A percentile compares a stretch with the other conserved stretches of the same genome.
Evolutionary conservation across 2,329 filamentous ascomycete species (phyloP).

Genomic region (Ascochyta koolunga): DNA sequence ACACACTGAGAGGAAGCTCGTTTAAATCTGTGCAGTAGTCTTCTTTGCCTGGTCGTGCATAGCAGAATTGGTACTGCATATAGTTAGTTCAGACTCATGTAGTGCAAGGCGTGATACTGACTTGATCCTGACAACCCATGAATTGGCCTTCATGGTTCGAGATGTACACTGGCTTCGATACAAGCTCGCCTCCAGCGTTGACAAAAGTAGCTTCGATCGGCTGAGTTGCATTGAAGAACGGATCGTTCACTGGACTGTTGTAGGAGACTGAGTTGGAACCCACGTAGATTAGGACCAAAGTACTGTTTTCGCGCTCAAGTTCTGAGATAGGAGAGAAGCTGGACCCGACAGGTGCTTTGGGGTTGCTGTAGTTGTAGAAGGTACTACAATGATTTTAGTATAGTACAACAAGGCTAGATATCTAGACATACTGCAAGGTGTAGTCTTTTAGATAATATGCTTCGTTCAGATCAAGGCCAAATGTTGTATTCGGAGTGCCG

Average conservation of each 20-base stretch:
- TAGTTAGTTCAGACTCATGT: neutral
- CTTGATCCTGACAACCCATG: slow-evolving; percentile 6
- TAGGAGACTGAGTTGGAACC: neutral
- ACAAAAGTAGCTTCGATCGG: neutral
- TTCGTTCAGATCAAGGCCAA: neutral
- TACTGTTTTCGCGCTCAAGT: slow-evolving; percentile 3
- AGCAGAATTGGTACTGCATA: slow-evolving; percentile 12
- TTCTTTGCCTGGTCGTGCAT: neutral
- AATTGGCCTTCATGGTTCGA: slow-evolving; percentile 1
- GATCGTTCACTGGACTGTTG: slow-evolving; percentile 1
- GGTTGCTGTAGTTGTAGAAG: slow-evolving; percentile 1
- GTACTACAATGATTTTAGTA: neutral
- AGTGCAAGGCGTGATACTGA: neutral
- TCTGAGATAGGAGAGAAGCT: neutral
- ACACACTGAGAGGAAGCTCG: slow-evolving; percentile 9
- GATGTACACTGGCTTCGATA: slow-evolving; percentile 3
- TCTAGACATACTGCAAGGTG: neutral
- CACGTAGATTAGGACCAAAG: neutral
- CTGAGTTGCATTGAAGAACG: slow-evolving; percentile 7
- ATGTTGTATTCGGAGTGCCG: neutral
- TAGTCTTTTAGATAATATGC: slow-evolving; percentile 1
- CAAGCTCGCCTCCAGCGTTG: neutral
- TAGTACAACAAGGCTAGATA: neutral
- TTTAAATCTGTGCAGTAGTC: slow-evolving; percentile 4
- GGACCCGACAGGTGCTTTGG: neutral